Evolutionary conservation across 140 eudicot species (phyloP).

Genomic region (Bidens hawaiensis): DNA sequence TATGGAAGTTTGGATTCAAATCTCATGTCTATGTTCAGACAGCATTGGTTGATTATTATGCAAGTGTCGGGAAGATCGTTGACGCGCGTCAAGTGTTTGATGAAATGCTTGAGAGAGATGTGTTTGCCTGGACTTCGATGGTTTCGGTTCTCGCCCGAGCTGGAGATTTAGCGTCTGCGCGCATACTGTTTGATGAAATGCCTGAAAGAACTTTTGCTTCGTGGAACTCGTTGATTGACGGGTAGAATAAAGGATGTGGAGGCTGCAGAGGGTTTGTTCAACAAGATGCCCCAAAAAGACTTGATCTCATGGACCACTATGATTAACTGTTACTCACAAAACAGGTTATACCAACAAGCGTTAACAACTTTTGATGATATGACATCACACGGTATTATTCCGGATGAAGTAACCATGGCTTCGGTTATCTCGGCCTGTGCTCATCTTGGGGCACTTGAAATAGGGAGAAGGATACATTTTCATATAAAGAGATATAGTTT

Average conservation of each 20-base stretch:
- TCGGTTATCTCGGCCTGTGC: constrained; percentile 71
- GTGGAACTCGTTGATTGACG: constrained; percentile 62
- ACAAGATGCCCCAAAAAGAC: constrained; percentile 43
- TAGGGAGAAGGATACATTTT: constrained; percentile 53
- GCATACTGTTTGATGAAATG: constrained; percentile 53
- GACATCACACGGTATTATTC: constrained; percentile 37
- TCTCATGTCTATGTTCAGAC: constrained; percentile 50
- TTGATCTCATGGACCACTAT: constrained; percentile 84
- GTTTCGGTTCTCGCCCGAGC: constrained; percentile 40
- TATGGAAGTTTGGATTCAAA: constrained; percentile 60
- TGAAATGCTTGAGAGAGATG: constrained; percentile 55
- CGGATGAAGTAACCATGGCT: constrained; percentile 69
- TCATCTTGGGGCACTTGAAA: constrained; percentile 67
- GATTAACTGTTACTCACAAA: constrained; percentile 59
- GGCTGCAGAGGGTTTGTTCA: constrained; percentile 52
- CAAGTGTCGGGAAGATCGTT: constrained; percentile 32
- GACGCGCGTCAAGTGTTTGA: constrained; percentile 52
- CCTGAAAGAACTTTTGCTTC: constrained; percentile 53
- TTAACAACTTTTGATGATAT: constrained; percentile 45
- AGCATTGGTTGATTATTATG: constrained; percentile 58
- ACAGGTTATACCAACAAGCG: constrained; percentile 40
- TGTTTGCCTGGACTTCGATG: constrained; percentile 58
- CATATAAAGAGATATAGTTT: constrained; percentile 22
- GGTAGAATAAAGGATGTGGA: constrained; percentile 54
- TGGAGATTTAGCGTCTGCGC: constrained; percentile 59